These are phyloP conservation scores for Porphyrellus cyaneotinctus DNA, from an alignment of 768 basidiomycete species.

Conservation along the genomic window DNA sequence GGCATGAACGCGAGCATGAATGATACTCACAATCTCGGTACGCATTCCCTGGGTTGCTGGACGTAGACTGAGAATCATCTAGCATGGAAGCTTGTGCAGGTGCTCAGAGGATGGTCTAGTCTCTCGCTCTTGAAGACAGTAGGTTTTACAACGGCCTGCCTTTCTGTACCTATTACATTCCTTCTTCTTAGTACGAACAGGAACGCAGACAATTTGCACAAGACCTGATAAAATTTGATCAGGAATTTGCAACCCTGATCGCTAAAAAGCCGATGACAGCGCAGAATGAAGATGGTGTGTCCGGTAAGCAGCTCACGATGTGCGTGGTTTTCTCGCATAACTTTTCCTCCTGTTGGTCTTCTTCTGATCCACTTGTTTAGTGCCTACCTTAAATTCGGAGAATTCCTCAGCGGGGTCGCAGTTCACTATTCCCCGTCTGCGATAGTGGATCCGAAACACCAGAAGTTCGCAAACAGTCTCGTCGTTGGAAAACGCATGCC, in stretches of 20 bases:
- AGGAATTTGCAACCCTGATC: neutral
- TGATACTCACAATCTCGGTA: neutral
- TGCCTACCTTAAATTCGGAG: neutral
- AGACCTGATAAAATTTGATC: neutral
- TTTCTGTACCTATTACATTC: neutral
- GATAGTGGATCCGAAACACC: neutral
- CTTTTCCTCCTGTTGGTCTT: neutral
- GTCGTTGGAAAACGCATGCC: neutral
- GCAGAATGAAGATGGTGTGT: neutral
- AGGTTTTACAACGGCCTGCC: neutral
- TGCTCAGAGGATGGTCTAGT: neutral
- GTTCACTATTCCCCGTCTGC: neutral
- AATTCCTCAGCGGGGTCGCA: neutral
- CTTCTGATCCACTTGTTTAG: neutral
- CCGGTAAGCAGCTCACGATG: neutral
- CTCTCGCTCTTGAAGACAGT: neutral
- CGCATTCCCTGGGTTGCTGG: neutral
- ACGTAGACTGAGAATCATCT: neutral
- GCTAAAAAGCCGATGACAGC: neutral
- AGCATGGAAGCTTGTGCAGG: neutral
- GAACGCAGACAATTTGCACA: neutral
- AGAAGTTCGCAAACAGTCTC: neutral
- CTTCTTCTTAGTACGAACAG: conserved; percentile 1
- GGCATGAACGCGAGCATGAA: neutral
- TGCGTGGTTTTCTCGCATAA: neutral